Evolutionary conservation across 768 basidiomycete genomes (phyloP), one percentile per base, ranked within the genome.

Genomic region (Macrolepiota dolichaula): DNA sequence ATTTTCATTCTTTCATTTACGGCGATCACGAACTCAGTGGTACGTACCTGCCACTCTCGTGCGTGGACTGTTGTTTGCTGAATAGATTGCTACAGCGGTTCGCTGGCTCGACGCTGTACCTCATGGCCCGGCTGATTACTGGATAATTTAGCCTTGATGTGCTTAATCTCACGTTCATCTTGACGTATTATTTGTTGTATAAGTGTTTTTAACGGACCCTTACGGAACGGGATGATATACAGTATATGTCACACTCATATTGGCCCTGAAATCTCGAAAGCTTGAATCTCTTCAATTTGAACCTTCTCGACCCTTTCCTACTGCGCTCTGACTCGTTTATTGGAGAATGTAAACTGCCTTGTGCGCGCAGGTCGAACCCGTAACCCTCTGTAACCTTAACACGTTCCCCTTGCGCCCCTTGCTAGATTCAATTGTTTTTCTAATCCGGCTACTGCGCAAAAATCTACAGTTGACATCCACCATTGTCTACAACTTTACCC

Each of bases 1-100:
- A 80, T 86, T 24, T 89, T 94, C 71, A 87, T 95, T 61, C 80
- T 96, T 25, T 80, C 81, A 12, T 93, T 94, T 67, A 91, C 92
- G 36, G 90, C 91, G 4, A 81, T 94, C 62, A 88, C 87, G 15
- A 92, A 90, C 67, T 71, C 80, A 49, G 85, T 89, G 70, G 77
- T 81, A 68, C 53, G 79, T 72, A 63, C 36, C 25, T 5, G 10
- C 61, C 36, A 36, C 6, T 44, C 57, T n/a, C 55, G 27, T n/a
- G n/a, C 40, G 40, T 25, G 19, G 42, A 2, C 6, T 44, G n/a
- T n/a, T 19, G 24, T 24, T n/a, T 27, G 12, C 40, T 12, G 3
- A 46, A 9, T 24, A 51, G 13, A 42, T 55, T 25, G 12, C 13
- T 42, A 55, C 17, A 74, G 73, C 67, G 73, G 55, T 74, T 73